These are phyloP conservation scores for Clavispora fructus DNA, from an alignment of 805 yeast species.

Conservation along the genomic window DNA sequence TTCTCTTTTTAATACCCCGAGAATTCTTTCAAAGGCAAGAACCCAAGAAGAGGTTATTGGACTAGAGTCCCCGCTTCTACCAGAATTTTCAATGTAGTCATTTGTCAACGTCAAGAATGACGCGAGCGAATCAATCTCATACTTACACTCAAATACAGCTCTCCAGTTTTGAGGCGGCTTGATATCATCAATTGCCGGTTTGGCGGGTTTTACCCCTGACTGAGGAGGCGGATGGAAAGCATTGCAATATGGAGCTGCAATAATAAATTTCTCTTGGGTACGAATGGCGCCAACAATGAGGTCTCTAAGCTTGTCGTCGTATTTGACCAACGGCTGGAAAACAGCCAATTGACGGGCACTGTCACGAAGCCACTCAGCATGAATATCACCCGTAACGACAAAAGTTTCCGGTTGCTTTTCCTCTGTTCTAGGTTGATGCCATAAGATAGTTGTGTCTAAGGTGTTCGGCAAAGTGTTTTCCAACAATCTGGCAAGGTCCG, in stretches of 20 bases:
- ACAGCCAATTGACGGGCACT: slow-evolving; percentile 78
- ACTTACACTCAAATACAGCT: slow-evolving; percentile 81
- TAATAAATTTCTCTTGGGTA: slow-evolving; percentile 65
- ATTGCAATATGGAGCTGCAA: slow-evolving; percentile 74
- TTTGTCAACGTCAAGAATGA: slow-evolving; percentile 72
- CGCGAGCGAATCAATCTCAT: slow-evolving; percentile 82
- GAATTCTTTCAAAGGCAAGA: slow-evolving; percentile 47
- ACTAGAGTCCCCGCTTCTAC: slow-evolving; percentile 39
- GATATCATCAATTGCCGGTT: slow-evolving; percentile 59
- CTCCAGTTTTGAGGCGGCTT: slow-evolving; percentile 66
- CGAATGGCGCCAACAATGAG: slow-evolving; percentile 74
- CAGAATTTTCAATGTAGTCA: slow-evolving; percentile 58
- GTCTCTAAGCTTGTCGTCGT: slow-evolving; percentile 45
- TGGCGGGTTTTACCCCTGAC: slow-evolving; percentile 43
- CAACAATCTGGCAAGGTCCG: slow-evolving; percentile 66
- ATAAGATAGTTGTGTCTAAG: slow-evolving; percentile 77
- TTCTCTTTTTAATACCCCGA: slow-evolving; percentile 55
- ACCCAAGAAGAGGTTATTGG: slow-evolving; percentile 52
- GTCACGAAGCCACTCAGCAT: slow-evolving; percentile 91
- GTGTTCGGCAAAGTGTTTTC: slow-evolving; percentile 88
- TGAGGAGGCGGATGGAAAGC: slow-evolving; percentile 82
- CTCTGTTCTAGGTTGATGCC: slow-evolving; percentile 39
- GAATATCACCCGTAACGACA: slow-evolving; percentile 87
- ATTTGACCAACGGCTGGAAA: slow-evolving; percentile 55
- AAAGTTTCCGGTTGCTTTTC: slow-evolving; percentile 49